Evolutionary conservation across 2,329 filamentous ascomycete genomes (phyloP).

Genomic region (Cyphellophora europaea): DNA sequence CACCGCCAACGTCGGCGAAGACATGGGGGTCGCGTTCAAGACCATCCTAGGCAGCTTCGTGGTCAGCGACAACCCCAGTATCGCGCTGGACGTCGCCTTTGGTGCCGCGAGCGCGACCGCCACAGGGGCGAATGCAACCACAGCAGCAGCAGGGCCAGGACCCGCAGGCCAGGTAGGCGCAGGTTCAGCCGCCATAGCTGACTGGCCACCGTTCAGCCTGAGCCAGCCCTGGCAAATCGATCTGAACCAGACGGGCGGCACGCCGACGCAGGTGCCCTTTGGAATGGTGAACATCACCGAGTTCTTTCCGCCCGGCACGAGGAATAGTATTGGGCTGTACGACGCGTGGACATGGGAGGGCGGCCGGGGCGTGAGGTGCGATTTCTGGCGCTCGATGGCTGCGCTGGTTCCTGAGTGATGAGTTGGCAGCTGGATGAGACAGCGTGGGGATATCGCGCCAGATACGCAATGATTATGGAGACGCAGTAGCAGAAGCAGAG

Average conservation of each 20-base stretch:
- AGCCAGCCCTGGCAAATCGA: slow-evolving; percentile 31
- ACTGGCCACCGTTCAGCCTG: slow-evolving; percentile 29
- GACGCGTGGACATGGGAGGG: slow-evolving; percentile 40
- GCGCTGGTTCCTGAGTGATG: slow-evolving; percentile 14
- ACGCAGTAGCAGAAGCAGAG: no score
- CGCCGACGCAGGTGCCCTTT: slow-evolving; percentile 5
- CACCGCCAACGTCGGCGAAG: slow-evolving; percentile 20
- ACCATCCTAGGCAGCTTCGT: slow-evolving; percentile 41
- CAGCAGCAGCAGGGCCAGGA: slow-evolving; percentile 1
- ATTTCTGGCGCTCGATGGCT: slow-evolving; percentile 31
- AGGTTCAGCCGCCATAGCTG: slow-evolving; percentile 15
- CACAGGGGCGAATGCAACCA: slow-evolving; percentile 3
- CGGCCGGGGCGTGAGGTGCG: slow-evolving; percentile 36
- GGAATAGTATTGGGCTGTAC: slow-evolving; percentile 32
- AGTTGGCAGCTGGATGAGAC: no score
- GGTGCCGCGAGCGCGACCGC: slow-evolving; percentile 21
- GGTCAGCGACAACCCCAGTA: slow-evolving; percentile 30
- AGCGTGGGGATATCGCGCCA: no score
- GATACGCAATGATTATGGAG: no score
- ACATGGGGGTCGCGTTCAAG: slow-evolving; percentile 31
- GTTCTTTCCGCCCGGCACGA: slow-evolving; percentile 23
- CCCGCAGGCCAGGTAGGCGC: slow-evolving; percentile 12
- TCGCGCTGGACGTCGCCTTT: slow-evolving; percentile 23
- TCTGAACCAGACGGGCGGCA: slow-evolving; percentile 39
- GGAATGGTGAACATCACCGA: slow-evolving; percentile 18